These are phyloP conservation scores for Arthroderma sp. DNA, from an alignment of 2,329 filamentous ascomycete species.

Conservation along the genomic window DNA sequence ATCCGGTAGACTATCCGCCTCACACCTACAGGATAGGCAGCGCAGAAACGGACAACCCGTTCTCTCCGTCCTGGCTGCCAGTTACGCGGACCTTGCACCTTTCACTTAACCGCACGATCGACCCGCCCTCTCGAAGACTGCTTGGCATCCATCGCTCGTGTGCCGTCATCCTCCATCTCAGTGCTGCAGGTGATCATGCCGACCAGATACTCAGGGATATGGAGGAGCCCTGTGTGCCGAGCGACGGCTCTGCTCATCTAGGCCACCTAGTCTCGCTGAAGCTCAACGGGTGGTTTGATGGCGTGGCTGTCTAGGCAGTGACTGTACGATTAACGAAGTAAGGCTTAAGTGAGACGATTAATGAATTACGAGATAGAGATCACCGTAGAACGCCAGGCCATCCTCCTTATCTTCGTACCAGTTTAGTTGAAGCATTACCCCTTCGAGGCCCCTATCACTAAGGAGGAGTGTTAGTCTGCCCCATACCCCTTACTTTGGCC, in stretches of 20 bases:
- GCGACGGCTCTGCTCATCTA: constrained; percentile 14
- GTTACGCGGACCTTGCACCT: constrained; percentile 14
- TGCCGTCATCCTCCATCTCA: constrained; percentile 17
- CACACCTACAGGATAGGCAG: constrained; percentile 14
- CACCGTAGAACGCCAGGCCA: too few species aligned
- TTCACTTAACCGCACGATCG: constrained; percentile 20
- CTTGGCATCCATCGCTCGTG: constrained; percentile 15
- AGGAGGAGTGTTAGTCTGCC: too few species aligned
- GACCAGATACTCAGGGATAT: constrained; percentile 16
- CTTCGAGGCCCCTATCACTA: too few species aligned
- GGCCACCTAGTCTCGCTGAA: constrained; percentile 12
- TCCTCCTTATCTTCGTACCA: too few species aligned
- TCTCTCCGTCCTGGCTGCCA: constrained; percentile 2
- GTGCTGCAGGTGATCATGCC: constrained; percentile 17
- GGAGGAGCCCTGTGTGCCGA: constrained; percentile 19
- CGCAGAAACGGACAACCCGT: neutral
- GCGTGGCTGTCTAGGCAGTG: constrained; percentile 7
- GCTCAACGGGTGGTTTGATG: constrained; percentile 16
- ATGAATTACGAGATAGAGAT: too few species aligned
- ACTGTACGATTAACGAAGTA: too few species aligned
- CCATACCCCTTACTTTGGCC: too few species aligned
- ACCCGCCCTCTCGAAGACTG: constrained; percentile 18
- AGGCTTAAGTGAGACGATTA: too few species aligned
- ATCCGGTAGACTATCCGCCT: constrained; percentile 3
- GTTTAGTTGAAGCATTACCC: too few species aligned